Conservation (phyloP, 2,329 filamentous ascomycete species). For the Sclerotinia glacialis region DNA sequence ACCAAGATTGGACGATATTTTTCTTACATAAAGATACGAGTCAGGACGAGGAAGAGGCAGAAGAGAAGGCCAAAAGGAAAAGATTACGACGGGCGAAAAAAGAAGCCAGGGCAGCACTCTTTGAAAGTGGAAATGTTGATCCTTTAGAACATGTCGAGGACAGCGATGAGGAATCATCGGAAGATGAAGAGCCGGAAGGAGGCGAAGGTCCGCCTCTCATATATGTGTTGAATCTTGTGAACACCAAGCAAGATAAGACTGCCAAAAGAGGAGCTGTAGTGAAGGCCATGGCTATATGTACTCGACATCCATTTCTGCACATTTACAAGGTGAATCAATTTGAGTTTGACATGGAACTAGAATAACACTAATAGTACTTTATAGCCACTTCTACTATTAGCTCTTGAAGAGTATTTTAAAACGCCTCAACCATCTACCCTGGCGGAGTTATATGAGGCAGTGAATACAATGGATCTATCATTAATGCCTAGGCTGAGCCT, state of each 20-base stretch:
- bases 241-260: constrained; percentile 93
- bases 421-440: constrained; percentile 84
- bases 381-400: constrained; percentile 81
- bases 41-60: constrained; percentile 75
- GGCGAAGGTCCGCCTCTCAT: constrained; percentile 87
- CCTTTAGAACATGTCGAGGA: constrained; percentile 44
- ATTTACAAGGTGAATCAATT: constrained; percentile 79
- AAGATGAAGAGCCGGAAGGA: constrained; percentile 63
- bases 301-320: constrained; percentile 92
- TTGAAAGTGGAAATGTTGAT: constrained; percentile 46
- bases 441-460: constrained; percentile 81
- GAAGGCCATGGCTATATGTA: constrained; percentile 99
- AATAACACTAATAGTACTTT: constrained; percentile 30
- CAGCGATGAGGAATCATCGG: constrained; percentile 52
- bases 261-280: constrained; percentile 92
- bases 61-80: constrained; percentile 56
- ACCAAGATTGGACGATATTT: constrained; percentile 99
- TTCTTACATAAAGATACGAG: constrained; percentile 95
- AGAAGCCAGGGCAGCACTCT: constrained; percentile 50
- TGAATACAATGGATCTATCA: constrained; percentile 96
- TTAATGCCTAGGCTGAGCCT: constrained; percentile 82
- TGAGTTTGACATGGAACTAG: constrained; percentile 14
- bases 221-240: constrained; percentile 95
- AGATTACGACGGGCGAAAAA: constrained; percentile 52
- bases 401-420: constrained; percentile 96